These are phyloP conservation scores for Cercospora nicotianae DNA, from an alignment of 2,329 filamentous ascomycete species.

Conservation along the genomic window DNA sequence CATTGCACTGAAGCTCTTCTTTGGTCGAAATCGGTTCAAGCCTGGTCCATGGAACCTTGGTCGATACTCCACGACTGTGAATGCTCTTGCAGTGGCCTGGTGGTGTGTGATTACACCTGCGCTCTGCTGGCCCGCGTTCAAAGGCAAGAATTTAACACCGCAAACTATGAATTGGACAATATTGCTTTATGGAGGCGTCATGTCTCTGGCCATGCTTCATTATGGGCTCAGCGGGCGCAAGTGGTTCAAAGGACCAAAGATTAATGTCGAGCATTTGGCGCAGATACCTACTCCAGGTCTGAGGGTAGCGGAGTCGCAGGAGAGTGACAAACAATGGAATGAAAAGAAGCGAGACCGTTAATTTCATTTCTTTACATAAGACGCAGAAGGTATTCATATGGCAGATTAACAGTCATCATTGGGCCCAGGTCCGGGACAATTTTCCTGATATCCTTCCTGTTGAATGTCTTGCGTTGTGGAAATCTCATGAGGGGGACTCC, in stretches of 20 bases:
- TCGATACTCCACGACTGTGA: constrained; percentile 33
- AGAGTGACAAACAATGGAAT: background rate
- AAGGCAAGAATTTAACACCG: constrained; percentile 32
- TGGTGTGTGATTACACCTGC: constrained; percentile 37
- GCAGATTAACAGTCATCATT: too few relatives aligned
- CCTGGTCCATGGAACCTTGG: constrained; percentile 40
- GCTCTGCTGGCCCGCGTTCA: constrained; percentile 37
- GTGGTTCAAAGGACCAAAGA: constrained; percentile 40
- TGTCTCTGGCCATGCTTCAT: constrained; percentile 35
- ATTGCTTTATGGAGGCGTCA: constrained; percentile 36
- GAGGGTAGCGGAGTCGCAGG: background rate
- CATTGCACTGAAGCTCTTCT: constrained; percentile 35
- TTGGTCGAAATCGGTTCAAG: constrained; percentile 30
- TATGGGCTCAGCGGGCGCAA: constrained; percentile 36
- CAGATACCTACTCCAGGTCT: constrained; percentile 4
- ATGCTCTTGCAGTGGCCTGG: constrained; percentile 33
- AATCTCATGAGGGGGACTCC: too few relatives aligned
- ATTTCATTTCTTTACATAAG: too few relatives aligned
- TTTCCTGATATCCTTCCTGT: too few relatives aligned
- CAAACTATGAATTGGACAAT: constrained; percentile 38
- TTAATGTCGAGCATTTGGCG: constrained; percentile 34
- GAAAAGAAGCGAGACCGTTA: background rate
- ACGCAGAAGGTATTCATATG: too few relatives aligned
- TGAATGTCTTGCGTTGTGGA: too few relatives aligned
- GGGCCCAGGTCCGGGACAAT: too few relatives aligned